Evolutionary conservation across 768 basidiomycete species (phyloP).

Genomic region (Xanthoconium stramineum): DNA sequence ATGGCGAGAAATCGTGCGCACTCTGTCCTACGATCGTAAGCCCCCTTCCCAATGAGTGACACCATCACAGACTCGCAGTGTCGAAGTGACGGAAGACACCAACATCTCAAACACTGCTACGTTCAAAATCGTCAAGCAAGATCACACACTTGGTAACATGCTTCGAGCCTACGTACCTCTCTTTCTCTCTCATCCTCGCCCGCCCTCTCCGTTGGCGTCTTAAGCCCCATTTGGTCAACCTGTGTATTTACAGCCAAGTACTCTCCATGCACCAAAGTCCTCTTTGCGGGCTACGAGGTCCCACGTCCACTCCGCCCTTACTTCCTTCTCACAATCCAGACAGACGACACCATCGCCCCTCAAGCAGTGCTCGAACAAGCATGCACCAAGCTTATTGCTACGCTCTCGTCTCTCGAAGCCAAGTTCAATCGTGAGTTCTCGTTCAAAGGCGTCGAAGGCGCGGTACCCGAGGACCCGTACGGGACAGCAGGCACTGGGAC

Average conservation of each 20-base stretch:
- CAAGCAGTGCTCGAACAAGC: conserved; percentile 80
- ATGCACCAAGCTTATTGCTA: conserved; percentile 75
- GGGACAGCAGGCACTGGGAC: conserved; percentile 41
- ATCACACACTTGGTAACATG: conserved; percentile 96
- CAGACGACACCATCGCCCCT: conserved; percentile 83
- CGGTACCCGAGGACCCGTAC: conserved; percentile 47
- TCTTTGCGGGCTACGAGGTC: conserved; percentile 97
- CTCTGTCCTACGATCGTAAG: neutral
- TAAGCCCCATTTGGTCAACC: conserved; percentile 1
- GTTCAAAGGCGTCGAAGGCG: conserved; percentile 66
- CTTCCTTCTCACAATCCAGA: conserved; percentile 94
- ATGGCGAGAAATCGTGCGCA: conserved; percentile 91
- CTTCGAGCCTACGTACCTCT: conserved; percentile 72
- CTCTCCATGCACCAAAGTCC: conserved; percentile 78
- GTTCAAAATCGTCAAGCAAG: conserved; percentile 91
- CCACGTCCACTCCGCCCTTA: conserved; percentile 95
- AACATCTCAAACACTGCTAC: conserved; percentile 98
- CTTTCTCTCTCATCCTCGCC: conserved; percentile 5
- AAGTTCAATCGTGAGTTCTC: conserved; percentile 84
- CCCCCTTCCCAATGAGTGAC: conserved; percentile 2
- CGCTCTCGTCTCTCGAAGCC: conserved; percentile 61
- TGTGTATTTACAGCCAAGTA: conserved; percentile 64
- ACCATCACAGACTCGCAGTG: conserved; percentile 58
- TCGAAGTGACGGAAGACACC: conserved; percentile 91
- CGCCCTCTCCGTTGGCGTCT: neutral